These are phyloP conservation scores for Pestalotiopsis sp. DNA, from an alignment of 2,329 filamentous ascomycete species.

Conservation along the genomic window DNA sequence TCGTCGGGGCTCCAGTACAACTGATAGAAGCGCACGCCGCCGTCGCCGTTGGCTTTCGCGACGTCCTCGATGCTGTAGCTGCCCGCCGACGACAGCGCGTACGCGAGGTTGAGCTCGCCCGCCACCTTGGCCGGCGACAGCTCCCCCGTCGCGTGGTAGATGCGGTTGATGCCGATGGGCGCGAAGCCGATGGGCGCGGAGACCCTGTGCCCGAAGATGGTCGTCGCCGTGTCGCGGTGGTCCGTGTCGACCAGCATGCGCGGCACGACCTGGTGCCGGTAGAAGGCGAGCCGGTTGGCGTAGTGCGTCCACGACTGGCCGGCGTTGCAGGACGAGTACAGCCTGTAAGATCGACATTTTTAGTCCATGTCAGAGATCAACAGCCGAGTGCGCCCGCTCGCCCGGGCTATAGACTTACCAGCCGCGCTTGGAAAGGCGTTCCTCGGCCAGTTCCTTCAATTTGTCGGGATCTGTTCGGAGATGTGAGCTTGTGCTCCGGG, in stretches of 20 bases:
- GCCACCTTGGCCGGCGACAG: slow-evolving; percentile 33
- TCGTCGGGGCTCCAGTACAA: slow-evolving; percentile 26
- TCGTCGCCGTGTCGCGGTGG: slow-evolving; percentile 53
- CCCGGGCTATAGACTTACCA: slow-evolving; percentile 36
- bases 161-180: slow-evolving; percentile 45
- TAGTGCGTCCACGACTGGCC: slow-evolving; percentile 50
- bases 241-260: slow-evolving; percentile 63
- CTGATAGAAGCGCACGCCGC: slow-evolving; percentile 24
- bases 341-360: slow-evolving; percentile 26
- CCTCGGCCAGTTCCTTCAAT: slow-evolving; percentile 57
- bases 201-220: slow-evolving; percentile 60
- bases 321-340: slow-evolving; percentile 58
- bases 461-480: slow-evolving; percentile 48
- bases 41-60: slow-evolving; percentile 23
- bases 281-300: slow-evolving; percentile 66
- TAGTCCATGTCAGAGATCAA: not conserved
- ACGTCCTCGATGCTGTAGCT: slow-evolving; percentile 28
- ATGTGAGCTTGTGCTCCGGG: not conserved
- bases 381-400: not conserved
- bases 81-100: slow-evolving; percentile 26
- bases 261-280: slow-evolving; percentile 62
- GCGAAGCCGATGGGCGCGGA: slow-evolving; percentile 43
- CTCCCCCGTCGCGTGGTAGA: slow-evolving; percentile 61
- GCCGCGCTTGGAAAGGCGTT: slow-evolving; percentile 56
- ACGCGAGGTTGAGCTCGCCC: slow-evolving; percentile 18